Percentiles rank a stretch among this genome's conserved stretches.
These are phyloP conservation scores for Tylopilus rubrobrunneus DNA, from an alignment of 768 basidiomycete genomes.

Conservation along the genomic window DNA sequence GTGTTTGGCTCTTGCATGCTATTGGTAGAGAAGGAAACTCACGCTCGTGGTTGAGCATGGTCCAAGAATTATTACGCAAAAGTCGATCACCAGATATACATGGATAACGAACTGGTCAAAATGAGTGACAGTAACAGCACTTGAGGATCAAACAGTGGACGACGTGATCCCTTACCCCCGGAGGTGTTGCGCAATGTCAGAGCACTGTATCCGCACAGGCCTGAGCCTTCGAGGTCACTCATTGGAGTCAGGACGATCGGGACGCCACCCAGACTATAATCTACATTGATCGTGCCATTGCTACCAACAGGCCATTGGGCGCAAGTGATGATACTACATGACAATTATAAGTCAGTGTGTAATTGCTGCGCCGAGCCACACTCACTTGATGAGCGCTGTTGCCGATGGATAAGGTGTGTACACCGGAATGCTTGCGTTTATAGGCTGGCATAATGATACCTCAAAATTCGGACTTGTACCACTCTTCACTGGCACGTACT, in stretches of 20 bases:
- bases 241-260: conserved; percentile 54
- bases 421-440: conserved; percentile 55
- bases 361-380: neutral
- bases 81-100: conserved; percentile 4
- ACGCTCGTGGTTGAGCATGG: neutral
- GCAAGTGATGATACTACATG: conserved; percentile 57
- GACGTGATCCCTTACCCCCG: neutral
- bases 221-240: conserved; percentile 31
- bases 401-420: conserved; percentile 48
- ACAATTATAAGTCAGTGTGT: neutral
- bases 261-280: conserved; percentile 62
- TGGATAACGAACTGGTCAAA: conserved; percentile 3
- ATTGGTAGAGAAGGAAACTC: neutral
- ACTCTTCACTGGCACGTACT: conserved; percentile 30
- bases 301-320: conserved; percentile 66
- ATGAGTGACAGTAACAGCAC: conserved; percentile 5
- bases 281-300: conserved; percentile 53
- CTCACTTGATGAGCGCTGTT: conserved; percentile 56
- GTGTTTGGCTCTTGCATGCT: neutral
- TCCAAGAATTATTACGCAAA: neutral
- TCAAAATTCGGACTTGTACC: neutral
- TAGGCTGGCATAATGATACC: conserved; percentile 38
- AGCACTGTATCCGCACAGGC: conserved; percentile 32
- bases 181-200: conserved; percentile 2
- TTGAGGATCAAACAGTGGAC: neutral